Percentiles rank a stretch among this genome's conserved stretches.
Evolutionary conservation across 257 asterid genomes (phyloP).

Genomic region (Scutellaria minor): DNA sequence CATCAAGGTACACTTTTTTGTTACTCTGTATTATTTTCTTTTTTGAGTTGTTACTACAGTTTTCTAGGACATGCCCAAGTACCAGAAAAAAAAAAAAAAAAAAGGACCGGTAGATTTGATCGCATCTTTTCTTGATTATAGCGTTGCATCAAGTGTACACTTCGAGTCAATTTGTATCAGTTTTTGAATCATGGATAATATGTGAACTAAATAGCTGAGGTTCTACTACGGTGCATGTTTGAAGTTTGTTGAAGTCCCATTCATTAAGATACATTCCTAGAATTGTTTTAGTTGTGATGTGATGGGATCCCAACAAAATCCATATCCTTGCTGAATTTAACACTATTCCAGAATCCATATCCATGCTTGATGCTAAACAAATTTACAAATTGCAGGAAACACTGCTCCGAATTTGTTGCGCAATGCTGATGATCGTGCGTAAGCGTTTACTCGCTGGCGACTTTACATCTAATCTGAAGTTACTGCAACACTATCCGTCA

Average conservation of each 20-base stretch:
- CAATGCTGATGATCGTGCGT: slow-evolving; percentile 87
- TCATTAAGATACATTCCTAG: not conserved
- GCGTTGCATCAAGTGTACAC: slow-evolving; percentile 1
- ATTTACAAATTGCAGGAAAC: slow-evolving; percentile 66
- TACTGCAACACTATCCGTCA: slow-evolving; percentile 83
- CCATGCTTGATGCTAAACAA: slow-evolving; percentile 14
- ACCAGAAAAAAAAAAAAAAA: not conserved
- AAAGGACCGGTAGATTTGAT: not conserved
- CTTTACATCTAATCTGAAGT: slow-evolving; percentile 86
- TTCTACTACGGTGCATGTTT: no score
- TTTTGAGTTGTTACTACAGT: not conserved
- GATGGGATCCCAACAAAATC: not conserved
- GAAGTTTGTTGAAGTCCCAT: not conserved
- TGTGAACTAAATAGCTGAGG: no score
- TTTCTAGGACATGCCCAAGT: not conserved
- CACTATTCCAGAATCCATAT: not conserved
- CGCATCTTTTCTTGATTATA: slow-evolving; percentile 15
- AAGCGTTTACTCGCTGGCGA: slow-evolving; percentile 95
- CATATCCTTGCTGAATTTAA: not conserved
- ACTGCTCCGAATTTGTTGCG: slow-evolving; percentile 83
- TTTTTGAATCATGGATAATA: no score
- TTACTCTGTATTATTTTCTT: not conserved
- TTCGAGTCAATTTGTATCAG: not conserved
- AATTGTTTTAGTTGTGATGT: slow-evolving; percentile 9
- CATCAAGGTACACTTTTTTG: slow-evolving; percentile 3